Conservation (phyloP, 2,329 filamentous ascomycete species). For the Pyrenophora tritici-repentis region DNA sequence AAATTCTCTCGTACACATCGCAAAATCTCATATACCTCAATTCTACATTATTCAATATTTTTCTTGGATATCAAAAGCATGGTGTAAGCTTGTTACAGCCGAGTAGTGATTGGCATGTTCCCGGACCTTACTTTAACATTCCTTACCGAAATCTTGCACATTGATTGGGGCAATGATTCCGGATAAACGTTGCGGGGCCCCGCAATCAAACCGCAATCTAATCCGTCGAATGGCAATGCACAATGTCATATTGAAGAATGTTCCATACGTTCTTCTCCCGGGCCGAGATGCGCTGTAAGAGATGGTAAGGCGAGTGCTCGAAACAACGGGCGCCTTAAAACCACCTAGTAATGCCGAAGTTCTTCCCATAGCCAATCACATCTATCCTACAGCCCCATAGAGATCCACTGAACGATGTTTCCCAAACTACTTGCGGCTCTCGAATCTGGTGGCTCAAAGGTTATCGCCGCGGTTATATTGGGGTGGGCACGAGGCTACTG, state of each 20-base stretch:
- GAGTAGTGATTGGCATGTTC: background rate
- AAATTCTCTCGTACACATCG: no score
- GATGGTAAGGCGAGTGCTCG: conserved; percentile 7
- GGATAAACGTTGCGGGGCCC: conserved; percentile 17
- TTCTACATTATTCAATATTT: no score
- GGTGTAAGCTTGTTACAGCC: background rate
- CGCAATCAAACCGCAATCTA: conserved; percentile 19
- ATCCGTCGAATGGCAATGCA: conserved; percentile 11
- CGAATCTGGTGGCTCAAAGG: no score
- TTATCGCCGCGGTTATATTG: no score
- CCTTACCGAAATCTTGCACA: background rate
- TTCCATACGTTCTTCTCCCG: conserved; percentile 15
- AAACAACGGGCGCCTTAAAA: conserved; percentile 12
- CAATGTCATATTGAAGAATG: conserved; percentile 9
- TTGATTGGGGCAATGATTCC: conserved; percentile 11
- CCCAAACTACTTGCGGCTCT: no score
- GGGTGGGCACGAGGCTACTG: no score
- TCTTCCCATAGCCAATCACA: conserved; percentile 7
- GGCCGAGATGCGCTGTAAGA: background rate
- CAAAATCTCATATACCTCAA: no score
- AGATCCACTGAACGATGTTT: background rate
- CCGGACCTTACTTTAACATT: background rate
- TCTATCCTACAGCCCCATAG: background rate
- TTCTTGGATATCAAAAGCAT: no score
- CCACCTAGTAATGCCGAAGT: conserved; percentile 3